These are phyloP conservation scores for Litchi chinensis DNA, from an alignment of 345 rosid genomes.

Conservation along the genomic window DNA sequence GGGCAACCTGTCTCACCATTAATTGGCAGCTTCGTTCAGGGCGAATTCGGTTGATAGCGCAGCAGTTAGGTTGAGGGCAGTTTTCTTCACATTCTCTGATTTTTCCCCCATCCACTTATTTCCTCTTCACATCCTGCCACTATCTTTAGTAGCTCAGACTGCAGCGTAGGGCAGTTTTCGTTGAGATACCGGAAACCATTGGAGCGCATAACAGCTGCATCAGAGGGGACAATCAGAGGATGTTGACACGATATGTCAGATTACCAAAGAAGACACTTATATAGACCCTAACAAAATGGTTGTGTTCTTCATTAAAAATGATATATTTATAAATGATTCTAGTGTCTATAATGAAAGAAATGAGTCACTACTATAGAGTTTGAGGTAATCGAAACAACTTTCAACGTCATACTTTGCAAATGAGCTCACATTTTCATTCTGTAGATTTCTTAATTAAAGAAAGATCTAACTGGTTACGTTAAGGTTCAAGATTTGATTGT, in stretches of 20 bases:
- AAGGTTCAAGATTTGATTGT: no score
- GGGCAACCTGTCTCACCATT: slow-evolving; percentile 55
- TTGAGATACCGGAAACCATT: slow-evolving; percentile 72
- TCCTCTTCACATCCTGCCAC: slow-evolving; percentile 78
- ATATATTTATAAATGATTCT: slow-evolving; percentile 13
- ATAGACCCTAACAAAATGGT: slow-evolving; percentile 28
- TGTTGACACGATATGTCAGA: background rate
- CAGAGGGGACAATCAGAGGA: slow-evolving; percentile 16
- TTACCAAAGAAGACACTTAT: no score
- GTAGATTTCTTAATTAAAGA: no score
- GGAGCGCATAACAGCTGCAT: slow-evolving; percentile 70
- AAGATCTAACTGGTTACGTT: no score
- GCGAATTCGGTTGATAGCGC: slow-evolving; percentile 17
- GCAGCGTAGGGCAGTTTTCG: slow-evolving; percentile 66
- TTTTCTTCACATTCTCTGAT: slow-evolving; percentile 49
- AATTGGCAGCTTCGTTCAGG: slow-evolving; percentile 37
- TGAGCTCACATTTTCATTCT: slow-evolving; percentile 22
- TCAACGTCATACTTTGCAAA: slow-evolving; percentile 32
- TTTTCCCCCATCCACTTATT: slow-evolving; percentile 59
- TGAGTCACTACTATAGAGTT: slow-evolving; percentile 32
- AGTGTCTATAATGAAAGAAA: background rate
- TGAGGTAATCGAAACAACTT: slow-evolving; percentile 37
- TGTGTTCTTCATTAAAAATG: slow-evolving; percentile 6
- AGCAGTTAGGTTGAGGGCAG: slow-evolving; percentile 30
- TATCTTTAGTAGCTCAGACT: slow-evolving; percentile 70